phyloP scores from a whole-genome alignment of 352 stramenopile genomes.

The Globisporangium spiculum region DNA sequence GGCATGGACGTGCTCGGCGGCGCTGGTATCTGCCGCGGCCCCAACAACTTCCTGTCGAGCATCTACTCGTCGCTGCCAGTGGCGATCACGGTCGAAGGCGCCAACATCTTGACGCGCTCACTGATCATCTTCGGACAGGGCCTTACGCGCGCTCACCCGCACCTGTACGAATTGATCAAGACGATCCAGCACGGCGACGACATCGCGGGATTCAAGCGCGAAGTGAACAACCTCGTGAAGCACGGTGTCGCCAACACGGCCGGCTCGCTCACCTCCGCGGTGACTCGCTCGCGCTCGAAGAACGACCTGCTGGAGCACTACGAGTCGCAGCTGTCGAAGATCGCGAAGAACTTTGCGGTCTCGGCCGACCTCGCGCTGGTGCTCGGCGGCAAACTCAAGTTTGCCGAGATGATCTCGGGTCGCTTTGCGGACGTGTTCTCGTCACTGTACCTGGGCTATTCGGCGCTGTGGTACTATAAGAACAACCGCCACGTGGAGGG shows the following conservation, averaged over 20 bases:
- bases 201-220: conserved; percentile 90
- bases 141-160: conserved; percentile 96
- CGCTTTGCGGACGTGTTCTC: conserved; percentile 96
- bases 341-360: conserved; percentile 97
- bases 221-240: conserved; percentile 93
- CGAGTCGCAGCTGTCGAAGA: conserved; percentile 95
- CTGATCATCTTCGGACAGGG: conserved; percentile 98
- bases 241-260: conserved; percentile 93
- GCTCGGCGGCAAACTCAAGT: conserved; percentile 97
- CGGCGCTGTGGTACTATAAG: conserved; percentile 96
- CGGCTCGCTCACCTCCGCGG: conserved; percentile 83
- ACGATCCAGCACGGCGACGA: conserved; percentile 95
- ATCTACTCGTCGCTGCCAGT: conserved; percentile 96
- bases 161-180: conserved; percentile 97
- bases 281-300: conserved; percentile 92
- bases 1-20: conserved; percentile 98
- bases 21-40: conserved; percentile 95
- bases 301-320: conserved; percentile 93
- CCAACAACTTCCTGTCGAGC: conserved; percentile 96
- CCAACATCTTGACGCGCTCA: conserved; percentile 97
- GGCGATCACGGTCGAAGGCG: conserved; percentile 97
- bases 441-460: conserved; percentile 97
- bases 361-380: conserved; percentile 95
- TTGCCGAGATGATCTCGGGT: conserved; percentile 97
- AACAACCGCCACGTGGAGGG: conserved; percentile 93